A percentile compares a stretch with the other conserved stretches of the same genome.
These are phyloP conservation scores for Nicotiana rustica DNA, from an alignment of 305 asterid species.

Conservation along the genomic window DNA sequence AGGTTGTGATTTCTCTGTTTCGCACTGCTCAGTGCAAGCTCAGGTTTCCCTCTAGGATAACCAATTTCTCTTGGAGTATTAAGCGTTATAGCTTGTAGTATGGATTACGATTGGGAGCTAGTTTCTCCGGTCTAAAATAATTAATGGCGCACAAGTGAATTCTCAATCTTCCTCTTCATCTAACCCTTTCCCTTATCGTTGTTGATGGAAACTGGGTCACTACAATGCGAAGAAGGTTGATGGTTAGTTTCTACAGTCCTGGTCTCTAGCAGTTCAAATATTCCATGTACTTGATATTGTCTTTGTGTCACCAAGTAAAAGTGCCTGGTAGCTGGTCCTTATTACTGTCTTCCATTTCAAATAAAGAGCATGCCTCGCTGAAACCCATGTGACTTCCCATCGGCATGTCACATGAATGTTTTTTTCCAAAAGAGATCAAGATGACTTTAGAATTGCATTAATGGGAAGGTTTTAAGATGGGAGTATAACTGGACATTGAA, in stretches of 20 bases:
- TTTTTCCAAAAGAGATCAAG: not conserved
- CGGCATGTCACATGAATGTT: not conserved
- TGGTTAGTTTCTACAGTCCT: not conserved
- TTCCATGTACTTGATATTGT: not conserved
- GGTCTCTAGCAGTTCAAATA: not conserved
- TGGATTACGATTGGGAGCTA: slow-evolving; percentile 1
- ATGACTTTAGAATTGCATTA: slow-evolving; percentile 4
- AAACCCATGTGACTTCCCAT: not conserved
- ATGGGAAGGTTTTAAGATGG: not conserved
- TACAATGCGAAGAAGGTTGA: not conserved
- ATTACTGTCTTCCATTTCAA: not conserved
- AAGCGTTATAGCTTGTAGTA: not conserved
- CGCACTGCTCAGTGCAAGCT: slow-evolving; percentile 8
- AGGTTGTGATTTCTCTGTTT: not conserved
- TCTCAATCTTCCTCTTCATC: slow-evolving; percentile 1
- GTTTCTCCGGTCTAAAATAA: not conserved
- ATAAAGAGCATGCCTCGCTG: slow-evolving; percentile 9
- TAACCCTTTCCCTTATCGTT: not conserved
- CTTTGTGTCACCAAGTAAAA: slow-evolving; percentile 18
- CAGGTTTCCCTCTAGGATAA: not conserved
- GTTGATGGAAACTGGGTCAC: slow-evolving; percentile 16
- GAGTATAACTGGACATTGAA: not conserved
- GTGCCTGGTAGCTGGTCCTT: not conserved
- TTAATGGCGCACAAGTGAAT: not conserved
- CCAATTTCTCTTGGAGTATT: not conserved